phyloP scores from a whole-genome alignment of 371 early-diverging fungal species.

The Mortierella sp. region DNA sequence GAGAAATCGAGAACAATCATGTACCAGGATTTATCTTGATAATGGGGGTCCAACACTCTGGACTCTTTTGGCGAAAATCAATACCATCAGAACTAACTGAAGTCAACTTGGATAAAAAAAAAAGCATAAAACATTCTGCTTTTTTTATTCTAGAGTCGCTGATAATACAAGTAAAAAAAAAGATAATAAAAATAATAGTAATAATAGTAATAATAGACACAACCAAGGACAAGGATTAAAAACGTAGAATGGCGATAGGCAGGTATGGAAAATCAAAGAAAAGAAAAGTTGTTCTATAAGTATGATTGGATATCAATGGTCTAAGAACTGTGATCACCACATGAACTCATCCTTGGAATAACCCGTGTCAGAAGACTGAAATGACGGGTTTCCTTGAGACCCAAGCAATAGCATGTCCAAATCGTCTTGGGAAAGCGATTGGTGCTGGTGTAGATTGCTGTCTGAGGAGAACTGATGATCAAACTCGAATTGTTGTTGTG shows the following conservation, averaged over 20 bases:
- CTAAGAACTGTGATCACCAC: conserved; percentile 16
- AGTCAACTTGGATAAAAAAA: not conserved
- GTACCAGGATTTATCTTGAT: no score
- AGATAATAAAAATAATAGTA: not conserved
- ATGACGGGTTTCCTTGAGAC: conserved; percentile 4
- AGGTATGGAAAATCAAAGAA: not conserved
- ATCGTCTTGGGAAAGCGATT: conserved; percentile 33
- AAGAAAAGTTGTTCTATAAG: not conserved
- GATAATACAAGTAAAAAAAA: conserved; percentile 8
- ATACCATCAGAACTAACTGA: not conserved
- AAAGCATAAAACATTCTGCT: no score
- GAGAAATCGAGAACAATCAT: no score
- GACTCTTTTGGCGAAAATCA: no score
- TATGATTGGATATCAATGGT: not conserved
- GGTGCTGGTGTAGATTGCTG: conserved; percentile 5
- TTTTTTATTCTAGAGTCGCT: not conserved
- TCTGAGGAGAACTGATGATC: conserved; percentile 13
- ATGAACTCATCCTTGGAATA: conserved; percentile 32
- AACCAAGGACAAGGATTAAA: not conserved
- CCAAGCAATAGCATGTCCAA: conserved; percentile 34
- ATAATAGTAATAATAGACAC: not conserved
- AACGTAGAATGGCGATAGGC: not conserved
- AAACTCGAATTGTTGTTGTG: conserved; percentile 23
- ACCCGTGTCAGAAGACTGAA: conserved; percentile 18
- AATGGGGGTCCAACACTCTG: no score